These are phyloP conservation scores for Ustilago bromivora DNA, from an alignment of 1,284 basidiomycete species.

Conservation along the genomic window DNA sequence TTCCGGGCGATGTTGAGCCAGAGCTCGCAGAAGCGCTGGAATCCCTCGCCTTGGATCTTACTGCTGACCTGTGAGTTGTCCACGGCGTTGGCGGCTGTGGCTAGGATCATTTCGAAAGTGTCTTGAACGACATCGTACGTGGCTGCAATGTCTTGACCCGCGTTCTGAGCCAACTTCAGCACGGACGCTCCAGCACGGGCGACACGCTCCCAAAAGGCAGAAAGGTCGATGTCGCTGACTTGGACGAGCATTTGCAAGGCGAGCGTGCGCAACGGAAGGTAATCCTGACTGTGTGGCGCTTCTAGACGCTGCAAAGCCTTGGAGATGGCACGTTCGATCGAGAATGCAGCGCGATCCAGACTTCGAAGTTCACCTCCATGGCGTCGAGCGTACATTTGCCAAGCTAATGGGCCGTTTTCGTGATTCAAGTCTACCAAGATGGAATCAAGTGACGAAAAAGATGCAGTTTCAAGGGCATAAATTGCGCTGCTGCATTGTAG, in stretches of 20 bases:
- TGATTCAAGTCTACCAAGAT: constrained; percentile 35
- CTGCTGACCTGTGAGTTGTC: constrained; percentile 15
- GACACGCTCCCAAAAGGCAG: constrained; percentile 58
- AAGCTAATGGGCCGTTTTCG: constrained; percentile 41
- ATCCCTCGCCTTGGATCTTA: constrained; percentile 35
- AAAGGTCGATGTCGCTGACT: constrained; percentile 48
- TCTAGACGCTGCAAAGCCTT: constrained; percentile 36
- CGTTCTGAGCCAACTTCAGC: constrained; percentile 28
- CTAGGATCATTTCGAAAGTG: constrained; percentile 37
- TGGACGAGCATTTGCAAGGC: constrained; percentile 46
- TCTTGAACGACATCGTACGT: constrained; percentile 39
- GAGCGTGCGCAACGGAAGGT: constrained; percentile 28
- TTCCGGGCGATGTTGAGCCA: constrained; percentile 51
- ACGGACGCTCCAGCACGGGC: constrained; percentile 41
- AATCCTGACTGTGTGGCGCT: constrained; percentile 25
- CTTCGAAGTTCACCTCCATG: constrained; percentile 16
- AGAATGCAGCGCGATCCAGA: constrained; percentile 52
- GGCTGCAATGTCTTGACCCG: constrained; percentile 19
- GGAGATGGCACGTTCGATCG: constrained; percentile 48
- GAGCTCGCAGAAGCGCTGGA: constrained; percentile 48
- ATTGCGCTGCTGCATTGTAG: constrained; percentile 25
- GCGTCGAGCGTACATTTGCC: constrained; percentile 37
- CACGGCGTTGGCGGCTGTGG: constrained; percentile 23
- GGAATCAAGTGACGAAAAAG: constrained; percentile 7
- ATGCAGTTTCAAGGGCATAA: constrained; percentile 17